Evolutionary conservation across 768 basidiomycete species (phyloP), one percentile per base, ranked within the genome.

Genomic region (Termitomyces sp.): DNA sequence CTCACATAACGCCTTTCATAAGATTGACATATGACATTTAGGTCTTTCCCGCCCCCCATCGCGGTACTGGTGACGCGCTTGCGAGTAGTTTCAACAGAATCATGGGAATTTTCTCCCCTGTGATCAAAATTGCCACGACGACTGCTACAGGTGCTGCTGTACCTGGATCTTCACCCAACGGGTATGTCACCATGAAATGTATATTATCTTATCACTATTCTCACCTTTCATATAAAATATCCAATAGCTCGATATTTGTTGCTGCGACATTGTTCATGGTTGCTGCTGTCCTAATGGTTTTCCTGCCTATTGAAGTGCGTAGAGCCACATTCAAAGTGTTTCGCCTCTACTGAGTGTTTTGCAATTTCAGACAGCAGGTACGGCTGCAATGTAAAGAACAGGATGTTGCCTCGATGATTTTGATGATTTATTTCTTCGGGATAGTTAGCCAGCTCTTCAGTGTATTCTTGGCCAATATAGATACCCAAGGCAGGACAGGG

Each of bases 31-130:
- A 35, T 14, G 5, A 11, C 17, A 19, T 34, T 1, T 45, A 69
- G 68, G 68, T 80, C 19, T 83, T 84, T 69, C 78, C 82, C 0
- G 78, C 79, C 0, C 77, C 79, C 3, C 78, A 80, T 58, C 74
- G 82, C 35, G 82, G 82, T 2, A 81, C 80, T 0, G 80, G 79
- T 10, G 77, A 80, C 53, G 80, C 80, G 3, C 57, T 74, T 74
- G 59, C 76, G 66, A 58, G 73, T 72, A 57, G 76, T 72, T 70
- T 80, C 60, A 81, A 81, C 61, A 71, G 77, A 35, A 70, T 78
- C 40, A 73, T 72, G 34, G 79, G 77, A 11, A 66, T 80, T 51
- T 72, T 79, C 34, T 71, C 77, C 0, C 79, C 79, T 28, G 68
- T 78, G 38, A 77, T 79, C 63, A 77, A 78, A 57, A 79, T 79